Percentiles rank a stretch among this genome's conserved stretches.
Conservation (phyloP, 2,329 filamentous ascomycete species). For the Xylariaceae sp. region DNA sequence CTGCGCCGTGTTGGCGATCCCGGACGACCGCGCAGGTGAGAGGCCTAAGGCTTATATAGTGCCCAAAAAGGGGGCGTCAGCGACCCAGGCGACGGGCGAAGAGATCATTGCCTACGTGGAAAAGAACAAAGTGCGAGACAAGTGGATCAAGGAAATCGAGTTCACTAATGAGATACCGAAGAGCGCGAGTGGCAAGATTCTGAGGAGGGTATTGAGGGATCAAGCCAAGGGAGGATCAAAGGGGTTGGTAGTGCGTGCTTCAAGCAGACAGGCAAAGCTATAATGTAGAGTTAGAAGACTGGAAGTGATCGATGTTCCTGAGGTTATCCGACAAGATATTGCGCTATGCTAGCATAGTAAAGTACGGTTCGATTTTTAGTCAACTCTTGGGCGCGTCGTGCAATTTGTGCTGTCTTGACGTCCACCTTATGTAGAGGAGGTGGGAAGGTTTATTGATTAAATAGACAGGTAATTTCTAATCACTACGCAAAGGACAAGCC, state of each 20-base stretch:
- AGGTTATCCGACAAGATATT: no score
- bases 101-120: conserved; percentile 47
- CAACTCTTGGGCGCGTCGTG: no score
- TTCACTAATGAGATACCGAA: conserved; percentile 54
- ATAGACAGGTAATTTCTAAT: no score
- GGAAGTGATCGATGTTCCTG: no score
- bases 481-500: no score
- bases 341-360: no score
- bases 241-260: conserved; percentile 19
- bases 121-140: conserved; percentile 50
- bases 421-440: no score
- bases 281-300: no score
- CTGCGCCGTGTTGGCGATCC: conserved; percentile 49
- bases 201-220: conserved; percentile 48
- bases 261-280: conserved; percentile 28
- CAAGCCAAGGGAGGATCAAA: conserved; percentile 24
- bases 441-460: no score
- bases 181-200: conserved; percentile 57
- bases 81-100: conserved; percentile 24
- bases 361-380: no score
- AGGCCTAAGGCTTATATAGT: conserved; percentile 55
- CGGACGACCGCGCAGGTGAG: conserved; percentile 52
- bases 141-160: conserved; percentile 48
- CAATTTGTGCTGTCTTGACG: no score
- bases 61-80: conserved; percentile 24